Base-by-base conservation (phyloP, 129 eudicot genomes). In the Cynara cardunculus region DNA sequence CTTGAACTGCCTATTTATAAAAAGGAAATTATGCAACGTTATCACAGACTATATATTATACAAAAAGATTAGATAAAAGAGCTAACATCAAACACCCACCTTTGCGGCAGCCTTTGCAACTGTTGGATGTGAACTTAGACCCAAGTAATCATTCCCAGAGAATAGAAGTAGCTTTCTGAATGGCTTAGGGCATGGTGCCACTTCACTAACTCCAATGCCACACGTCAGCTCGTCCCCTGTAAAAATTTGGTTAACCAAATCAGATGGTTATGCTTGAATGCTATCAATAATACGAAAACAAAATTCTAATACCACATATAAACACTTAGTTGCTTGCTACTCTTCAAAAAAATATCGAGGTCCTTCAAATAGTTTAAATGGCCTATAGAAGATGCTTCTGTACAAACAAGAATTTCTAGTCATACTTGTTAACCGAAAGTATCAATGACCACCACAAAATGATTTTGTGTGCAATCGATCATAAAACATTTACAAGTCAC, bases 71-170 rank as follows among this genome's bases (percentile, higher is more conserved):
- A 8, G 44, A 64, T 6, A 80, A 53, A 53, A 22, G 28, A 72
- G 73, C 13, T 24, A 13, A 72, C 56, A 61, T 46, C 64, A 49
- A 79, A 35, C 78, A 80, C 69, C 25, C 75, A 87, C 99, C 93
- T 92, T 82, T 76, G 88, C 83, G 31, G 97, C 94, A 11, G 97
- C 97, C 61, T 86, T 87, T n/a, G 83, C 87, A 77, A 95, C 91
- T 3, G 89, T 56, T 13, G 99, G 99, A 82, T 95, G 99, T 77
- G 99, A 85, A 81, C 97, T 92, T 85, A 92, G 88, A 27, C 97
- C 99, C 86, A 95, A 77, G 78, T 95, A 95, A 88, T 95, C 99
- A 85, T 95, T 95, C 64, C 99, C 99, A n/a, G 99, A 95, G 82
- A 95, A 95, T 39, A 90, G 32, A 62, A 95, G 88, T 69, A 95